These are phyloP conservation scores for Coemansia sp. DNA, from an alignment of 192 early-diverging fungal species.

Conservation along the genomic window DNA sequence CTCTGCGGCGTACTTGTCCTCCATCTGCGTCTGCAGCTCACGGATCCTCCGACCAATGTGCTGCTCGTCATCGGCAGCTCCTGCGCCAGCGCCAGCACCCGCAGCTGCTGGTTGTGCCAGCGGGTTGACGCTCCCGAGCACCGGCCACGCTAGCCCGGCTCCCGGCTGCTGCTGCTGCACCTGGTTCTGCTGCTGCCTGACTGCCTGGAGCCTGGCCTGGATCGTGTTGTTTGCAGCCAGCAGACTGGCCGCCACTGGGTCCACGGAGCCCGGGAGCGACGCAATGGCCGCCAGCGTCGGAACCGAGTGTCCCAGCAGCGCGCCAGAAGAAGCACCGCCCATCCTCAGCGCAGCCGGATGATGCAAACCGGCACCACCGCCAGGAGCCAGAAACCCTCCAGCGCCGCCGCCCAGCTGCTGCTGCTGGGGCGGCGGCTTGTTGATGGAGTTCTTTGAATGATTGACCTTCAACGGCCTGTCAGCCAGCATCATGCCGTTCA, in stretches of 20 bases:
- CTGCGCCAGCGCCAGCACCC: background rate
- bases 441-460: conserved; percentile 76
- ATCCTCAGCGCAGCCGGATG: too few relatives aligned
- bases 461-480: conserved; percentile 72
- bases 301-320: background rate
- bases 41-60: conserved; percentile 9
- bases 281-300: conserved; percentile 41
- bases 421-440: conserved; percentile 55
- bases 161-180: background rate
- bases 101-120: background rate
- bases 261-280: conserved; percentile 24
- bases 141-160: conserved; percentile 34
- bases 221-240: background rate
- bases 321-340: too few relatives aligned
- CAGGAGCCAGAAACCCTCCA: background rate
- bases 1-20: conserved; percentile 18
- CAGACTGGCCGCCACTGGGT: conserved; percentile 16
- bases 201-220: background rate
- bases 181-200: conserved; percentile 3
- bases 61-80: conserved; percentile 1
- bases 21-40: conserved; percentile 21
- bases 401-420: background rate
- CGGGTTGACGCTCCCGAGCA: conserved; percentile 27
- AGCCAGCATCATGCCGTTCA: conserved; percentile 65
- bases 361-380: too few relatives aligned